Evolutionary conservation across 495 filamentous ascomycete genomes (phyloP).

Genomic region (Astrocystis sublimbata): DNA sequence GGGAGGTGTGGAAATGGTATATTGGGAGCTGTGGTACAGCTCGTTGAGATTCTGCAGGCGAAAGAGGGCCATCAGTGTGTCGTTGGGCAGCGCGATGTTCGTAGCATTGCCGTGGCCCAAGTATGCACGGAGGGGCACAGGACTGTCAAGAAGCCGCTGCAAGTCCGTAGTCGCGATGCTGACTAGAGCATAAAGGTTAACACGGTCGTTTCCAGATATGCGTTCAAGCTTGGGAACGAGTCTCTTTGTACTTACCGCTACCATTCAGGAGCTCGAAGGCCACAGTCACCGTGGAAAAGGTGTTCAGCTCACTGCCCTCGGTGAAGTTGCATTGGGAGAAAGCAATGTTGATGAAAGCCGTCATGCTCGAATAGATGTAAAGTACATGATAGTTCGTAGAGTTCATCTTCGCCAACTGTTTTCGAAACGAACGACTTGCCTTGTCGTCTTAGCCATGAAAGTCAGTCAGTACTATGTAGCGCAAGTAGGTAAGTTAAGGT

Average conservation of each 20-base stretch:
- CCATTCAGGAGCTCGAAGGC: slow-evolving; percentile 35
- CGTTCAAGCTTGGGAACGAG: not conserved
- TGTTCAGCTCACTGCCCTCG: slow-evolving; percentile 17
- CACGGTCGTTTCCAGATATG: not conserved
- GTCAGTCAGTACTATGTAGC: no score
- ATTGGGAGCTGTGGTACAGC: slow-evolving; percentile 10
- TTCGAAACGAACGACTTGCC: slow-evolving; percentile 35
- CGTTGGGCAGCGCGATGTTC: slow-evolving; percentile 23
- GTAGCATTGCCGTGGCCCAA: slow-evolving; percentile 23
- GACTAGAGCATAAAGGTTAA: slow-evolving; percentile 4
- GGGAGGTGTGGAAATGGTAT: not conserved
- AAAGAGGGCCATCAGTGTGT: slow-evolving; percentile 23
- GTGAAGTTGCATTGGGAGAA: slow-evolving; percentile 24
- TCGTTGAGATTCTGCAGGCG: slow-evolving; percentile 28
- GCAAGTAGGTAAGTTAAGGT: no score
- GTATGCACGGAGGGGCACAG: slow-evolving; percentile 24
- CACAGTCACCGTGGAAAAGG: slow-evolving; percentile 19
- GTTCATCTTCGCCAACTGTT: slow-evolving; percentile 28
- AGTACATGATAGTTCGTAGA: slow-evolving; percentile 28
- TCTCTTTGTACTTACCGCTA: slow-evolving; percentile 12
- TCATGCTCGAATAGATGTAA: slow-evolving; percentile 37
- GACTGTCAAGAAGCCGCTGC: slow-evolving; percentile 32
- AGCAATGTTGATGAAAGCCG: slow-evolving; percentile 33
- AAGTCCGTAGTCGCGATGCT: slow-evolving; percentile 28
- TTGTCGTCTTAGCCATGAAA: slow-evolving; percentile 21